Percentiles rank a stretch among this genome's conserved stretches.
Conservation (phyloP, 2,329 filamentous ascomycete genomes). For the Claviceps sp. region DNA sequence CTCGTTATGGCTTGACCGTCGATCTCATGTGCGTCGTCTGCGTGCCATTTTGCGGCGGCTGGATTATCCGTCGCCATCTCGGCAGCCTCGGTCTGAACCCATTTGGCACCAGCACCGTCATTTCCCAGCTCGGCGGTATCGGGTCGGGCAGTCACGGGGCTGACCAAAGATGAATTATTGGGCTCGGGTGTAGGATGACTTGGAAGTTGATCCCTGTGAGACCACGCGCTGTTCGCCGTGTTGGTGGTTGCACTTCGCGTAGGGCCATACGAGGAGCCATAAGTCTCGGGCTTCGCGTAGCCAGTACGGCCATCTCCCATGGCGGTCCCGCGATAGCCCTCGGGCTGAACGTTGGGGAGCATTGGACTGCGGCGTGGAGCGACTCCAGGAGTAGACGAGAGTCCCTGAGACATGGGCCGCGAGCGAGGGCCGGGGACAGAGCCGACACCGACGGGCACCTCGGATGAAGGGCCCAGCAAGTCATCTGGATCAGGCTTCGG, state of each 20-base stretch:
- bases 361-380: slow-evolving; percentile 14
- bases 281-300: slow-evolving; percentile 24
- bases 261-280: slow-evolving; percentile 17
- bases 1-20: slow-evolving; percentile 21
- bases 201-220: slow-evolving; percentile 11
- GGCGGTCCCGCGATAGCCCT: slow-evolving; percentile 27
- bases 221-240: slow-evolving; percentile 8
- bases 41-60: slow-evolving; percentile 20
- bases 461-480: slow-evolving; percentile 25
- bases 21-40: slow-evolving; percentile 24
- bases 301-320: slow-evolving; percentile 25
- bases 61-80: slow-evolving; percentile 22
- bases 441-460: slow-evolving; percentile 25
- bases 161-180: slow-evolving; percentile 6
- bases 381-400: slow-evolving; percentile 14
- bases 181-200: slow-evolving; percentile 14
- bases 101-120: slow-evolving; percentile 5
- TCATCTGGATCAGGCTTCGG: slow-evolving; percentile 24
- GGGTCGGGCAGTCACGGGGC: slow-evolving; percentile 6
- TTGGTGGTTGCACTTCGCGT: slow-evolving; percentile 11
- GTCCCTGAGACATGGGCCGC: slow-evolving; percentile 19
- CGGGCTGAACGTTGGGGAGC: slow-evolving; percentile 12
- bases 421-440: slow-evolving; percentile 8
- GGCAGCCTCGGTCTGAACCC: slow-evolving; percentile 8
- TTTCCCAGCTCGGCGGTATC: slow-evolving; percentile 9